Base-by-base conservation (phyloP, 768 basidiomycete genomes). In the Kwoniella sp. region DNA sequence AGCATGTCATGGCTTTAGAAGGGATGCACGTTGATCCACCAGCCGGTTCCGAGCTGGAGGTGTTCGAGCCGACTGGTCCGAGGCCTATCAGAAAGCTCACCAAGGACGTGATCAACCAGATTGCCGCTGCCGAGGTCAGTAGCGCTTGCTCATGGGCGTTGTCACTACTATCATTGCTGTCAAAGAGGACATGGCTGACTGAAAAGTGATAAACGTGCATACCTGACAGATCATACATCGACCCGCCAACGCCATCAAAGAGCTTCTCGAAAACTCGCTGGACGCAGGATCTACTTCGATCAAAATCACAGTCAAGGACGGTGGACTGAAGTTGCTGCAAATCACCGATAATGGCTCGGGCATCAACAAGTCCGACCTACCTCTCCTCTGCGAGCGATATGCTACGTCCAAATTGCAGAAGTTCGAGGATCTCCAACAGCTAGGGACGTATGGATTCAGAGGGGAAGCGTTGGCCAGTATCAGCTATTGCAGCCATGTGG, bases 261-360 rank as follows among this genome's bases (percentile, higher is more conserved):
- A 98, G 78, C 83, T 98, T 0, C 82, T 99, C 15, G 96, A 99
- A 80, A 98, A 99, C 70, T 85, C 88, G 22, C 84, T 99, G n/a
- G 96, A 99, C 81, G 96, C 96, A 0, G 89, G 91, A 0, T 83
- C 91, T 24, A 93, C 90, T 0, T 87, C 87, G 0, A 92, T 98
- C 76, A 87, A 88, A 37, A 83, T 98, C 56, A 90, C 88, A 0
- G 84, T 94, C 69, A 97, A 96, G 80, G 95, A 99, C 67, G 96
- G 95, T 0, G 96, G 96, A 2, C 82, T 97, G 83, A 98, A 95
- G 77, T 82, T 94, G 17, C 84, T 98, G 37, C 92, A 96, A 80
- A 94, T 98, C 56, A 90, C 93, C 73, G 96, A 99, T 76, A 96
- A 99, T 76, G 95, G 96, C 0, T 90, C 87, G 80, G 96, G 95